These are phyloP conservation scores for Holtermanniella nyarrowii DNA, from an alignment of 768 basidiomycete species.

Conservation along the genomic window DNA sequence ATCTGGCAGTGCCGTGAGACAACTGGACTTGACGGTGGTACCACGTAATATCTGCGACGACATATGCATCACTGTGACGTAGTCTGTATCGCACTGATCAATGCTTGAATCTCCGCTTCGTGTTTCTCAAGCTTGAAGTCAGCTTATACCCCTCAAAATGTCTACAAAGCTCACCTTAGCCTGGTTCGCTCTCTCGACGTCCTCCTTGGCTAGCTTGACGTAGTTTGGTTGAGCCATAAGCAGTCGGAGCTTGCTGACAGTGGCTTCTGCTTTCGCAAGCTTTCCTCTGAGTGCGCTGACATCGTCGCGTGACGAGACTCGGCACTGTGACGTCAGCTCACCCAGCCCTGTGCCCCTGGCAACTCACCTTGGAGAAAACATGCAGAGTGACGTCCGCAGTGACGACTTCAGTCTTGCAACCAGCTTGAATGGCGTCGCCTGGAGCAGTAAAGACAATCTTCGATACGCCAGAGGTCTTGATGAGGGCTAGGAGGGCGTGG, in stretches of 20 bases:
- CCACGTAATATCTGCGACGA: no score
- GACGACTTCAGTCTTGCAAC: conserved; percentile 76
- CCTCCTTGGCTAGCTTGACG: conserved; percentile 63
- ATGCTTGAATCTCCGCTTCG: no score
- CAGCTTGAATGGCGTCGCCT: conserved; percentile 60
- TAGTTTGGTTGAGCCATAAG: conserved; percentile 65
- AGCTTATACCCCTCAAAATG: no score
- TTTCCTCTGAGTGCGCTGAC: conserved; percentile 86
- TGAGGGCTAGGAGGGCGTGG: conserved; percentile 65
- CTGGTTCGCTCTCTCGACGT: conserved; percentile 60
- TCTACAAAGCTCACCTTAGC: conserved; percentile 61
- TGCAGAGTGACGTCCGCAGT: conserved; percentile 65
- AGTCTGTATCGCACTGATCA: no score
- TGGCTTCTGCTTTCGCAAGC: conserved; percentile 57
- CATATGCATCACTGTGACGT: no score
- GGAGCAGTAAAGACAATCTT: conserved; percentile 58
- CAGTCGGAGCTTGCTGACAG: conserved; percentile 67
- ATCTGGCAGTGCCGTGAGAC: no score
- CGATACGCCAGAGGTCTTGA: conserved; percentile 65
- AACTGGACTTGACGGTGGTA: no score
- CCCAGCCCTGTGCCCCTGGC: no score
- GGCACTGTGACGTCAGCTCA: no score
- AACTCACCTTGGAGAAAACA: conserved; percentile 71
- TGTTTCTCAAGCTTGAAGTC: no score
- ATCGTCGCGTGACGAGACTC: conserved; percentile 78